Evolutionary conservation across 2,329 filamentous ascomycete species (phyloP), one percentile per base, ranked within the genome.

Genomic region (Colletotrichum brevisporum): DNA sequence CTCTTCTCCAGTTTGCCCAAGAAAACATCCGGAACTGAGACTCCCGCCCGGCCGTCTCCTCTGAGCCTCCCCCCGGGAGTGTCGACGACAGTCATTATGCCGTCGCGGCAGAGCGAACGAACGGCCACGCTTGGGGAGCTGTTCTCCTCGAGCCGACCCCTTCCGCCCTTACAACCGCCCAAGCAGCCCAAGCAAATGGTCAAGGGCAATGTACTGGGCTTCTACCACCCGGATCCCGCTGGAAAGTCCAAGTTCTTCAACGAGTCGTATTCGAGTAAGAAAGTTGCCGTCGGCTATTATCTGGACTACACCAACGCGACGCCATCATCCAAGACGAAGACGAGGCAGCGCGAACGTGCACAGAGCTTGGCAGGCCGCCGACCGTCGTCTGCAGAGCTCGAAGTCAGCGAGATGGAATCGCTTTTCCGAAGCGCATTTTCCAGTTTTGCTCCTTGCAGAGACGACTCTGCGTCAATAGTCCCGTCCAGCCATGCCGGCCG

Each of bases 1-100:
- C 84, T 98, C 4, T 98, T 96, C 78, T 97, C 95, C 4, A 97
- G 95, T 78, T 83, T 97, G 57, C 93, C 81, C 9, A 81, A 79
- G 55, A 82, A 86, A 12, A 81, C 94, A 10, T 86, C 88, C 59
- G 91, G 94, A 75, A 84, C 86, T 45, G 87, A 84, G 21, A 26
- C 16, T 12, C 63, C 57, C 15, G 47, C 36, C 59, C 63, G 53
- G 21, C 36, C 31, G 12, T 43, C 58, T 6, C 43, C 53, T 2
- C 36, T 58, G 8, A 59, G 56, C 21, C 82, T 98, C 27, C 95
- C 95, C 0, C 91, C 89, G 67, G 94, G 94, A 45, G 88, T 97
- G 50, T 89, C 89, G 21, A 86, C 89, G 6, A 92, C 91, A 2
- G 90, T 90, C 71, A 85, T 94, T 5, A 81, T 91, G 47, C 80